These are phyloP conservation scores for Lotmaria passim DNA, from an alignment of 208 protist species.

Conservation along the genomic window DNA sequence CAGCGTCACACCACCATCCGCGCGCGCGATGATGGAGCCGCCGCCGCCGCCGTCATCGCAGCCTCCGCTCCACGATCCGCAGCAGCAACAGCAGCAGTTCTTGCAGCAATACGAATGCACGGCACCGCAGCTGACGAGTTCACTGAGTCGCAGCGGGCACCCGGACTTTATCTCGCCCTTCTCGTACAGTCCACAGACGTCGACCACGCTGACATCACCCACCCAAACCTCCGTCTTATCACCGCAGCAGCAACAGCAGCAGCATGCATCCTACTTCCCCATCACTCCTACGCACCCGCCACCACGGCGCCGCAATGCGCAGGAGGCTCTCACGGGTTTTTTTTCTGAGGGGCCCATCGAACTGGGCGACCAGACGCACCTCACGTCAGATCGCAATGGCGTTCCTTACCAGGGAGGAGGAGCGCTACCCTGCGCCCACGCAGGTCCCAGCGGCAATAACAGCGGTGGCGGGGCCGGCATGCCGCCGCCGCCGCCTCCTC, in stretches of 20 bases:
- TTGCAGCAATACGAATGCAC: not conserved
- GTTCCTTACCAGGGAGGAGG: not conserved
- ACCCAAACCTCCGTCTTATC: not conserved
- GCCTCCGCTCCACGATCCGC: not conserved
- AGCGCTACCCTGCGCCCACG: not conserved
- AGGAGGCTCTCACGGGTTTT: slow-evolving; percentile 25
- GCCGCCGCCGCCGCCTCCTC: not conserved
- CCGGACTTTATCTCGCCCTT: not conserved
- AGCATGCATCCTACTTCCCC: not conserved
- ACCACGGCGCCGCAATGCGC: slow-evolving; percentile 19
- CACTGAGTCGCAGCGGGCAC: slow-evolving; percentile 7
- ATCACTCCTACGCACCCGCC: not conserved
- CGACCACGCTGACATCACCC: not conserved
- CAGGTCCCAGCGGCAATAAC: not conserved
- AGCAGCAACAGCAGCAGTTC: slow-evolving; percentile 17
- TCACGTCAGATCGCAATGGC: slow-evolving; percentile 26
- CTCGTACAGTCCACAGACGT: slow-evolving; percentile 4
- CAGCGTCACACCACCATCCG: not conserved
- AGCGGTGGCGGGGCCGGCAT: too few relatives aligned
- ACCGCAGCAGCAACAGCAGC: slow-evolving; percentile 7
- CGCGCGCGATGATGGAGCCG: not conserved
- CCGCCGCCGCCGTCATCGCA: not conserved
- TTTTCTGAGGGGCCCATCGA: slow-evolving; percentile 25
- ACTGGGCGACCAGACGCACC: slow-evolving; percentile 32
- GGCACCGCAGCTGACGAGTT: not conserved